phyloP scores from a whole-genome alignment of 2,329 filamentous ascomycete species.

The Lachnellula arida region DNA sequence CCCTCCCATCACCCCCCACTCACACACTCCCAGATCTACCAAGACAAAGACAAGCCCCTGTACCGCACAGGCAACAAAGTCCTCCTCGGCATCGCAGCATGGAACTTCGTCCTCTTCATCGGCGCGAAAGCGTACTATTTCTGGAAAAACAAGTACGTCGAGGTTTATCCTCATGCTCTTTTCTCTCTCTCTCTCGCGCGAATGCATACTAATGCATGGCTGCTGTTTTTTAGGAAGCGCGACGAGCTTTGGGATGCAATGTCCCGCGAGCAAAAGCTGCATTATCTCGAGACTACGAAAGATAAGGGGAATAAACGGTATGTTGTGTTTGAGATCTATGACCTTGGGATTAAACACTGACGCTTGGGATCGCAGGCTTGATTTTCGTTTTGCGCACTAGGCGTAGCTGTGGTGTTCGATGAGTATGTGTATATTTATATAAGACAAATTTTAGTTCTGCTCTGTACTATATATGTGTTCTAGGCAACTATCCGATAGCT shows the following conservation, averaged over 20 bases:
- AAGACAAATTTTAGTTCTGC: too few species aligned
- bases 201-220: too few species aligned
- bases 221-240: slow-evolving; percentile 21
- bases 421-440: too few species aligned
- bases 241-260: slow-evolving; percentile 40
- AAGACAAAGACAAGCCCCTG: slow-evolving; percentile 43
- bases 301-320: slow-evolving; percentile 11
- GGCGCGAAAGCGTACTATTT: slow-evolving; percentile 43
- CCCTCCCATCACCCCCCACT: background rate
- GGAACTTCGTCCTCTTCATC: slow-evolving; percentile 41
- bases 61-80: slow-evolving; percentile 51
- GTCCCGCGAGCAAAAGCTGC: slow-evolving; percentile 34
- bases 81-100: slow-evolving; percentile 43
- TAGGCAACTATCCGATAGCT: too few species aligned
- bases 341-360: too few species aligned
- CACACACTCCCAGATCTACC: slow-evolving; percentile 36
- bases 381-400: too few species aligned
- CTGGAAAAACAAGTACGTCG: slow-evolving; percentile 27
- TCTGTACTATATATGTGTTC: too few species aligned
- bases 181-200: too few species aligned
- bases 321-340: too few species aligned
- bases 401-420: too few species aligned
- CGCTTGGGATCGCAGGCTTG: too few species aligned
- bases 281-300: slow-evolving; percentile 8
- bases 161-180: too few species aligned